Conservation (phyloP, 306 rosid genomes). For the Begonia loranthoides region DNA sequence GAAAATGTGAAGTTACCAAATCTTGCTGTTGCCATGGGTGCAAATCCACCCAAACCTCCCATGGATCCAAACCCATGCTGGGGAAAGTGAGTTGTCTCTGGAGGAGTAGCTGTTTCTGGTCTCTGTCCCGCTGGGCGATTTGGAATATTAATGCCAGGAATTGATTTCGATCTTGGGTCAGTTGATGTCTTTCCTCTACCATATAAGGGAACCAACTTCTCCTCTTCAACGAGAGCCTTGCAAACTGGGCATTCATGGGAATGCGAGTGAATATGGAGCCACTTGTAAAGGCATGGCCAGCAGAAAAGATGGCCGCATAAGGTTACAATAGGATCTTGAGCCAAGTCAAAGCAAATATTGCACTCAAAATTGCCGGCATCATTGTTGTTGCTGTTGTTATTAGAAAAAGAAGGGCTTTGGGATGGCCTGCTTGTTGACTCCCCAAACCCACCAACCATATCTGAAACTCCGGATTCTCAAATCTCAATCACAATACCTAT, state of each 20-base stretch:
- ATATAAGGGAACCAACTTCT: constrained; percentile 70
- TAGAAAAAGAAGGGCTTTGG: constrained; percentile 46
- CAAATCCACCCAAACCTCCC: constrained; percentile 37
- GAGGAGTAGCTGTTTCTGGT: constrained; percentile 73
- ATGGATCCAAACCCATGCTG: constrained; percentile 54
- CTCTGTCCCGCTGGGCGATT: constrained; percentile 76
- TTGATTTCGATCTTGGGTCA: constrained; percentile 72
- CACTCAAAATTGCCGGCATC: constrained; percentile 74
- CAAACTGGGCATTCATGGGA: constrained; percentile 75
- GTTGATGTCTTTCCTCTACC: constrained; percentile 78
- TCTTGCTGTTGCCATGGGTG: constrained; percentile 57
- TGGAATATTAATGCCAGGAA: constrained; percentile 53
- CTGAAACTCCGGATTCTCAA: constrained; percentile 10
- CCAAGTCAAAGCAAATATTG: constrained; percentile 80
- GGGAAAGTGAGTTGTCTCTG: constrained; percentile 48
- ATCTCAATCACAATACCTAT: background rate
- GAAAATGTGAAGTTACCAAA: constrained; percentile 72
- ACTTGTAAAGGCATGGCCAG: constrained; percentile 89
- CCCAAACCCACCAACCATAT: background rate
- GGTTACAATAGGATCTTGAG: constrained; percentile 82
- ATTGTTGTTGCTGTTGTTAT: constrained; percentile 22
- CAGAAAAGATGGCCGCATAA: constrained; percentile 86
- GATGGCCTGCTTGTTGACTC: constrained; percentile 26
- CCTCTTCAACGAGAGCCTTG: constrained; percentile 71
- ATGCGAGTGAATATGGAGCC: constrained; percentile 72